Conservation (phyloP, 176 grass and related monocot genomes). For the Ensete glaucum region DNA sequence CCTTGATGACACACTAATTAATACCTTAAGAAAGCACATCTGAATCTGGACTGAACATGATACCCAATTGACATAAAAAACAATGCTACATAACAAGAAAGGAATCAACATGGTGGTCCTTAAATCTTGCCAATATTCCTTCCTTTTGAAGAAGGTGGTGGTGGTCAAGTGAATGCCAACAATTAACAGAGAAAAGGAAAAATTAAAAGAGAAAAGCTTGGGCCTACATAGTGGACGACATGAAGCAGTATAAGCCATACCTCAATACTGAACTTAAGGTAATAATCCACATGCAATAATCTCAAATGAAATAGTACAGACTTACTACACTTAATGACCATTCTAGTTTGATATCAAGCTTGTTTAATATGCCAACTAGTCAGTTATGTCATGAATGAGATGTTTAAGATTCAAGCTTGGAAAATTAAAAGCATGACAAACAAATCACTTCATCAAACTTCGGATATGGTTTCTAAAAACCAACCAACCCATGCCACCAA, state of each 20-base stretch:
- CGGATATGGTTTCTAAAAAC: slow-evolving; percentile 1
- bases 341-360: slow-evolving; percentile 3
- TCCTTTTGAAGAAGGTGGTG: slow-evolving; percentile 2
- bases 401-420: slow-evolving; percentile 5
- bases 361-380: background rate
- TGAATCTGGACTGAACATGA: background rate
- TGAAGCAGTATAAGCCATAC: slow-evolving; percentile 3
- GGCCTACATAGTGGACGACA: slow-evolving; percentile 13
- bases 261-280: background rate
- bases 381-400: slow-evolving; percentile 10
- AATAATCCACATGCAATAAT: slow-evolving; percentile 9
- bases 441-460: background rate
- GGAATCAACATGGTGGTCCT: slow-evolving; percentile 13
- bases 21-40: background rate
- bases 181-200: background rate
- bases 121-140: background rate
- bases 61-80: background rate
- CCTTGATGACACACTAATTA: background rate
- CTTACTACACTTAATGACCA: background rate
- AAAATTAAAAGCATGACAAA: background rate
- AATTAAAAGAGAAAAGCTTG: background rate
- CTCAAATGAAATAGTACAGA: background rate
- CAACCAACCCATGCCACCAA: background rate
- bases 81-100: background rate
- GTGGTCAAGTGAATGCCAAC: background rate